Evolutionary conservation across 352 stramenopile genomes (phyloP), one percentile per base, ranked within the genome.

Genomic region (Elongisporangium undulatum): DNA sequence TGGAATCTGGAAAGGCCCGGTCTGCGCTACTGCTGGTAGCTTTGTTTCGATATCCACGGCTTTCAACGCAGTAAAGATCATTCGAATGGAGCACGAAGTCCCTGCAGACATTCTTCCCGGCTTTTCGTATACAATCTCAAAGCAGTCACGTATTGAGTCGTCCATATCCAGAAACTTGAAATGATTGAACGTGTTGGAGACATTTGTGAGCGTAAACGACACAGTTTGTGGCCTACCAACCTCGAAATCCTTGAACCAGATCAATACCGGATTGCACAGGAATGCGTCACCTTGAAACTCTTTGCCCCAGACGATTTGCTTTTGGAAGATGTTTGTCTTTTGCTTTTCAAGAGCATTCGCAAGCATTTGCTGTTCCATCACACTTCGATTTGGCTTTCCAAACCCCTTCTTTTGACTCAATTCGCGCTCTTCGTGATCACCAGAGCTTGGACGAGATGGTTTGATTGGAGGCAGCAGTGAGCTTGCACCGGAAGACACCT

Each of bases 191-290:
- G 88, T 96, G 48, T 95, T 89, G 0, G 87, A 97, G 4, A 96
- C 78, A 55, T 98, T 98, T 0, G 92, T 98, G 29, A 98, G 70
- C 6, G 79, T 89, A 29, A 97, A 87, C 8, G 49, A 59, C 21
- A 84, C 67, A 38, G 53, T 67, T 59, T 94, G 77, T 3, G 82
- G 67, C 45, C 66, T 64, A 16, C 84, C 85, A 1, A 97, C 71
- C 5, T 90, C 82, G 60, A 97, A 98, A 65, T 98, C 93, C 22
- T 92, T 89, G 59, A 97, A 98, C 71, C 89, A 82, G 19, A 98
- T 68, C 19, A 69, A 59, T 4, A 75, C 48, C 5, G 92, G 92
- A 39, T 94, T 87, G 4, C 82, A 62, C 0, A 96, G 69, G 50
- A 98, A 97, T 1, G 88, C 87, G 6, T 75, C 63, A 1, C 86